These are phyloP conservation scores for Trichophyton verrucosum DNA, from an alignment of 2,329 filamentous ascomycete species.

Conservation along the genomic window DNA sequence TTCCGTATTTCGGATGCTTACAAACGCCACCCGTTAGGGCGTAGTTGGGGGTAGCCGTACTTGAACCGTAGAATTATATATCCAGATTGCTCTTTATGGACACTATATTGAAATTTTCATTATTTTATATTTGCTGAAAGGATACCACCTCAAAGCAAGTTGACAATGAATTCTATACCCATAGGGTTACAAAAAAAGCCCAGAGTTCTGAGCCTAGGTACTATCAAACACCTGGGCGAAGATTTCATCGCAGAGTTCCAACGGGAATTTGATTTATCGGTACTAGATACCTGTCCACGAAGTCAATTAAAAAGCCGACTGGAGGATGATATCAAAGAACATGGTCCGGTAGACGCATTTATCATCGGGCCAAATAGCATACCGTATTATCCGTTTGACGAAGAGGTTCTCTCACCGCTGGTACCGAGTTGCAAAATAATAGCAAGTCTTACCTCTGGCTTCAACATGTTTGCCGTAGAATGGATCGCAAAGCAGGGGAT, in stretches of 20 bases:
- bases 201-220: slow-evolving; percentile 33
- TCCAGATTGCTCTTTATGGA: too few relatives aligned
- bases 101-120: neutral
- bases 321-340: slow-evolving; percentile 23
- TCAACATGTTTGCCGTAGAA: slow-evolving; percentile 36
- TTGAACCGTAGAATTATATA: too few relatives aligned
- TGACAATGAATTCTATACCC: neutral
- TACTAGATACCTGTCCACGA: slow-evolving; percentile 29
- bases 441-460: slow-evolving; percentile 37
- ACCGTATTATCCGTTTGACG: slow-evolving; percentile 40
- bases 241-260: slow-evolving; percentile 32
- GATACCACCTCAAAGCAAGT: neutral
- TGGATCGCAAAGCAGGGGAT: slow-evolving; percentile 34
- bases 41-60: too few relatives aligned
- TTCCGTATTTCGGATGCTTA: neutral
- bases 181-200: slow-evolving; percentile 21
- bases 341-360: slow-evolving; percentile 37
- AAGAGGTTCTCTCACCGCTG: slow-evolving; percentile 31
- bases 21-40: neutral
- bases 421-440: slow-evolving; percentile 36
- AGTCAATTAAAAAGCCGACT: slow-evolving; percentile 27
- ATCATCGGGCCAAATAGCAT: slow-evolving; percentile 39
- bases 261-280: slow-evolving; percentile 29
- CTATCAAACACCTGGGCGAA: slow-evolving; percentile 27
- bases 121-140: too few relatives aligned